Base-by-base conservation (phyloP, 129 eudicot genomes). In the Artemisia tridentata region DNA sequence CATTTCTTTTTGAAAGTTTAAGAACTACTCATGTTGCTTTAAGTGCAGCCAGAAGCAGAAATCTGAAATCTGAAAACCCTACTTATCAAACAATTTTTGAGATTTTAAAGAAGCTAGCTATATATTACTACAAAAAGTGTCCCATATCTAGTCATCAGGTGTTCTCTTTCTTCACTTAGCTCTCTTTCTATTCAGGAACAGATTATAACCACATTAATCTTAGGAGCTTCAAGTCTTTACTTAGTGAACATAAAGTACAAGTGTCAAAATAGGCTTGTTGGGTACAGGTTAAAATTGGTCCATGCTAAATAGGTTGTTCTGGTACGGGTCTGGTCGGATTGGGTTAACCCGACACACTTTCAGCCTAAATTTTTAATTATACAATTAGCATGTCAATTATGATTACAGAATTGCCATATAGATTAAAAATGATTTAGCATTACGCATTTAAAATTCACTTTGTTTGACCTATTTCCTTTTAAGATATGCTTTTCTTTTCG, bases 41-140 rank as follows among this genome's bases (percentile, higher is more conserved):
- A 13, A 63, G 63, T 13, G n/a, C 53, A 74, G 17, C 65, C 27
- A 27, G 56, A 13, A 52, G 18, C 16, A 65, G 14, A 12, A 74
- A 52, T 25, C 65, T 43, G 25, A 46, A 34, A 21, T 21, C 25
- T 23, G 25, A 23, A 21, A 65, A n/a, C 21, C 11, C 45, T 65
- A 41, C 7, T 38, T 31, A 73, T 23, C 59, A 12, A 54, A 65
- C 59, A 65, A 43, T 27, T 21, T 41, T 38, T 38, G 19, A 74
- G 23, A 73, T 5, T 14, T 21, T 20, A 34, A 38, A 62, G 43
- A 17, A 38, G 45, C 45, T 38, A 38, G 52, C 63, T 54, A 63
- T 14, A 34, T 69, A 53, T 11, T 17, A 69, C 53, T 54, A 18
- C 47, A 45, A 71, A 41, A 14, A 43, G 13, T 34, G 34, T 31